Evolutionary conservation across 2,329 filamentous ascomycete species (phyloP).

Genomic region (Cytospora piceicola): DNA sequence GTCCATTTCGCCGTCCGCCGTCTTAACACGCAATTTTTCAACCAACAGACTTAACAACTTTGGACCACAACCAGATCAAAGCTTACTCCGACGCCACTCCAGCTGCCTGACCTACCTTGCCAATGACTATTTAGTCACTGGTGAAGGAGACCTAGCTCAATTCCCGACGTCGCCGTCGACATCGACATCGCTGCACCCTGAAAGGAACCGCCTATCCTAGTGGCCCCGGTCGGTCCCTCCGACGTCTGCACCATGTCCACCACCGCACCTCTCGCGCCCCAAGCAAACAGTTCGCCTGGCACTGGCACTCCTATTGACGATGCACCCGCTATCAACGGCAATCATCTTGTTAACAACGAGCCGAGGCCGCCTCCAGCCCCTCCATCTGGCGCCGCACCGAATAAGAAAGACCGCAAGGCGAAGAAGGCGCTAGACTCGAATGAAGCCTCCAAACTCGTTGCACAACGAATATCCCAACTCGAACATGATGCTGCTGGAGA

Average conservation of each 20-base stretch:
- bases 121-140: constrained; percentile 21
- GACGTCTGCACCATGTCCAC: constrained; percentile 26
- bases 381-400: constrained; percentile 57
- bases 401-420: constrained; percentile 77
- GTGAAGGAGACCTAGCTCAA: constrained; percentile 18
- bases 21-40: constrained; percentile 23
- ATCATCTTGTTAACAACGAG: constrained; percentile 41
- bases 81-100: constrained; percentile 15
- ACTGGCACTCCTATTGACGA: constrained; percentile 35
- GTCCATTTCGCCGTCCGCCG: constrained; percentile 13
- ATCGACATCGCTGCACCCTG: constrained; percentile 18
- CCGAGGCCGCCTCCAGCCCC: constrained; percentile 48
- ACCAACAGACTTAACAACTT: constrained; percentile 16
- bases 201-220: constrained; percentile 6
- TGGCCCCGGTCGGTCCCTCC: background rate
- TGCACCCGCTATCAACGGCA: constrained; percentile 40
- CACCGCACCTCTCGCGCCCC: constrained; percentile 24
- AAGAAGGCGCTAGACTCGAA: constrained; percentile 85
- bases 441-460: constrained; percentile 88
- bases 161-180: constrained; percentile 4
- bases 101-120: constrained; percentile 21
- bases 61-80: constrained; percentile 16
- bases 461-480: constrained; percentile 91
- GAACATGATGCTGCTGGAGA: constrained; percentile 92
- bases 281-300: constrained; percentile 24